phyloP scores from a whole-genome alignment of 2,329 filamentous ascomycete species.

The Biscogniauxia sp. region DNA sequence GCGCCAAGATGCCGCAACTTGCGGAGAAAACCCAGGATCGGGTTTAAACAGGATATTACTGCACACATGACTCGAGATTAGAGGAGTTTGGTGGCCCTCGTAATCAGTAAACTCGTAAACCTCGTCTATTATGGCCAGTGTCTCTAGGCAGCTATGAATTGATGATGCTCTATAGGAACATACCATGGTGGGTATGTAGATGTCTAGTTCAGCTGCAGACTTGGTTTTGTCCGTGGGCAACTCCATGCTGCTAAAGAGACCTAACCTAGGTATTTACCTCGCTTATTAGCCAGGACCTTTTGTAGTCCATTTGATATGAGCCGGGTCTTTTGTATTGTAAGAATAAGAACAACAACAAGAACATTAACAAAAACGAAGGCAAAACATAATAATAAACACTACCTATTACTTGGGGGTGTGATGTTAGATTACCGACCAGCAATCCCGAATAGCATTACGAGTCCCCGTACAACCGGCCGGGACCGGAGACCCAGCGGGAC shows the following conservation, averaged over 20 bases:
- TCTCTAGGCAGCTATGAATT: background rate
- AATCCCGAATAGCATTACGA: background rate
- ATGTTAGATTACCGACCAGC: background rate
- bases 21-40: background rate
- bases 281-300: too few species aligned
- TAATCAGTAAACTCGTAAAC: background rate
- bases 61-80: background rate
- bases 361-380: too few species aligned
- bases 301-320: too few species aligned
- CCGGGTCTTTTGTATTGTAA: too few species aligned
- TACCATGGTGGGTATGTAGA: too few species aligned
- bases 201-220: too few species aligned
- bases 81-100: background rate
- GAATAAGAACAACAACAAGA: too few species aligned
- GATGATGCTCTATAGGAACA: background rate
- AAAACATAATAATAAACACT: too few species aligned
- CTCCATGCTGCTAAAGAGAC: too few species aligned
- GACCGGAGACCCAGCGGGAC: background rate
- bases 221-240: too few species aligned
- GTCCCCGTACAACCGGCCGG: background rate
- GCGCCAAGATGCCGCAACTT: background rate
- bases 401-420: background rate
- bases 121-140: background rate
- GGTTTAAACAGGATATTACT: background rate
- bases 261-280: too few species aligned